A percentile compares a stretch with the other conserved stretches of the same genome.
Conservation (phyloP, 495 filamentous ascomycete genomes). For the Hyaloscypha hepaticicola region DNA sequence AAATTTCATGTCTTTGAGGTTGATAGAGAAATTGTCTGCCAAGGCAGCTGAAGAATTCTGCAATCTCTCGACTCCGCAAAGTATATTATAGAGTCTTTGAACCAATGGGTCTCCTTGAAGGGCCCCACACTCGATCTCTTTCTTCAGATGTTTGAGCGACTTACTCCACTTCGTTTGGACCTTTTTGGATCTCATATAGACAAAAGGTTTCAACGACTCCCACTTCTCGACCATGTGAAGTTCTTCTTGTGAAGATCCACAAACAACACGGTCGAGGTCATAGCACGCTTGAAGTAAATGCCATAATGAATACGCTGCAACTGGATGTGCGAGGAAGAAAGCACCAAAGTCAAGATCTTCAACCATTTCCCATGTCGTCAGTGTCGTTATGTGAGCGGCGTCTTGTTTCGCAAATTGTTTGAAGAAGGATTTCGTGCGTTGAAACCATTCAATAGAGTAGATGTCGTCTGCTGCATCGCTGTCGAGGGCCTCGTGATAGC, state of each 20-base stretch:
- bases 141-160: not conserved
- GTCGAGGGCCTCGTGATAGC: constrained; percentile 1
- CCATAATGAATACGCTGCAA: constrained; percentile 15
- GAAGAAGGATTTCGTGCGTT: not conserved
- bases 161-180: not conserved
- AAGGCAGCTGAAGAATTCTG: not conserved
- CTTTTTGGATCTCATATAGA: constrained; percentile 3
- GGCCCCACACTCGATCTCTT: not conserved
- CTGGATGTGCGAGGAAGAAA: constrained; percentile 2
- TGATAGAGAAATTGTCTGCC: constrained; percentile 9
- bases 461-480: constrained; percentile 15
- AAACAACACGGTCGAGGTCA: constrained; percentile 5
- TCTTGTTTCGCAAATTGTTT: not conserved
- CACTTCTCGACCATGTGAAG: not conserved
- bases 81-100: not conserved
- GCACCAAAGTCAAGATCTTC: constrained; percentile 9
- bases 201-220: constrained; percentile 8
- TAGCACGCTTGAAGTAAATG: constrained; percentile 8
- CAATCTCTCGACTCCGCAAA: constrained; percentile 3
- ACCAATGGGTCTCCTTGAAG: constrained; percentile 4
- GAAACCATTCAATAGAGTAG: constrained; percentile 9
- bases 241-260: not conserved
- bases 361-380: constrained; percentile 4
- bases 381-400: not conserved
- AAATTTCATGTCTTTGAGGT: constrained; percentile 9